Conservation (phyloP, 495 filamentous ascomycete genomes). For the Neurospora pannonica region DNA sequence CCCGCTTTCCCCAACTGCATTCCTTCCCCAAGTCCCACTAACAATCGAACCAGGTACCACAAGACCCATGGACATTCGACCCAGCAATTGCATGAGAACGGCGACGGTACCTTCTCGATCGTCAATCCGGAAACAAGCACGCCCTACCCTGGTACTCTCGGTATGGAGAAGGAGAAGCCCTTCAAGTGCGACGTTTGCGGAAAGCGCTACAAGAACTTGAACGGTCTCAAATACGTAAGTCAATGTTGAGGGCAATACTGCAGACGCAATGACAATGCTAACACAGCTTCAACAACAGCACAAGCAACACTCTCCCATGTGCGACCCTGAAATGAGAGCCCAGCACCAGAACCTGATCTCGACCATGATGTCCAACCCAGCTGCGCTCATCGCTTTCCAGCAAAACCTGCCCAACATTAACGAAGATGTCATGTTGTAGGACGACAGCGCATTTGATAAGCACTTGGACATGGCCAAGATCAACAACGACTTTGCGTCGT, state of each 20-base stretch:
- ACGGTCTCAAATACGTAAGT: conserved; percentile 79
- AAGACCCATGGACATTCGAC: conserved; percentile 88
- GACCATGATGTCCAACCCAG: conserved; percentile 30
- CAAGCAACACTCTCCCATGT: conserved; percentile 74
- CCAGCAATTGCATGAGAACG: conserved; percentile 89
- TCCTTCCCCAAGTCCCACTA: conserved; percentile 20
- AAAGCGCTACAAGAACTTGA: conserved; percentile 98
- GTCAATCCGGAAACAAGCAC: conserved; percentile 92
- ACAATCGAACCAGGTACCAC: conserved; percentile 48
- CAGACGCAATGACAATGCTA: too few relatives aligned
- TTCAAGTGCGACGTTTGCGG: conserved; percentile 95
- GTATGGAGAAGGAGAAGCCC: conserved; percentile 99
- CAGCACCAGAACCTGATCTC: conserved; percentile 28
- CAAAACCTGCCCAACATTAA: conserved; percentile 37
- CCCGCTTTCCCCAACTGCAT: conserved; percentile 4
- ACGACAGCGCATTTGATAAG: background rate
- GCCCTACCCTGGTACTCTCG: conserved; percentile 89
- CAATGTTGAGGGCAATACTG: too few relatives aligned
- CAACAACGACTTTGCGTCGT: background rate
- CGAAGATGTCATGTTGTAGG: conserved; percentile 36
- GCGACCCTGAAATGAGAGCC: conserved; percentile 36
- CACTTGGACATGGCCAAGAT: background rate
- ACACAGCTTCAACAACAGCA: conserved; percentile 35
- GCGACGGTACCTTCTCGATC: conserved; percentile 94
- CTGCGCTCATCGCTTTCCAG: conserved; percentile 19